Base-by-base conservation (phyloP, 2,329 filamentous ascomycete genomes). In the Plenodomus lindquistii region DNA sequence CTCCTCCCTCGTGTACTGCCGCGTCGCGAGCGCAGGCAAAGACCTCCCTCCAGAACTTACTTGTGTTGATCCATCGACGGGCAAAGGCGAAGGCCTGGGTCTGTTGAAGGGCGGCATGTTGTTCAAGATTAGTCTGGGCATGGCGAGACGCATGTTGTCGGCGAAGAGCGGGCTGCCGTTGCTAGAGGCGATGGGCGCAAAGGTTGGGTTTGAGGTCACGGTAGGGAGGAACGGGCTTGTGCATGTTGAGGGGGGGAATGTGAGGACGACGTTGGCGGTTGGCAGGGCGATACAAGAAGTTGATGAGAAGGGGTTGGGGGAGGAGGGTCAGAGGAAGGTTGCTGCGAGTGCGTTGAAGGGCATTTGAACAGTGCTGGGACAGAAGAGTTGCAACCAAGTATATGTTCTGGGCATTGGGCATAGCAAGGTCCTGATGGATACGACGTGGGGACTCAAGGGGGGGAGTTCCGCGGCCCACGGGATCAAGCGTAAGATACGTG, bases 221-320 rank as follows among this genome's bases (percentile, higher is more conserved):
- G 89, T 96, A 8, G 94, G 94, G 16, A 84, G 91, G 65, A 99
- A 99, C 72, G 94, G 94, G 35, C 87, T 85, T 70, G 83, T 97
- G 18, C 97, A 94, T 91, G 88, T 97, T 13, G 86, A 93, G 66
- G 91, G 88, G 58, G 88, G 87, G 21, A 87, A 79, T 53, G 76
- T 87, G 31, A 87, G 82, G 74, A 85, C 85, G 24, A 86, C 91
- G 7, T 77, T 96, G 53, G 81, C 85, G 1, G 88, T 97, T 46
- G 93, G 92, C 1, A 84, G 84, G 59, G 89, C 90, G 37, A 77
- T 99, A 40, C 81, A 82, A 62, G 84, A 89, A 67, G 87, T 87
- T n/a, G 92, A 97, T 69, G 81, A 87, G 64, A 80, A 81, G 44
- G 77, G 76, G 2, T 73, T 91, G 55, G 80, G 77, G 2, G 75